These are phyloP conservation scores for Coemansia sp. DNA, from an alignment of 192 early-diverging fungal species.

Conservation along the genomic window DNA sequence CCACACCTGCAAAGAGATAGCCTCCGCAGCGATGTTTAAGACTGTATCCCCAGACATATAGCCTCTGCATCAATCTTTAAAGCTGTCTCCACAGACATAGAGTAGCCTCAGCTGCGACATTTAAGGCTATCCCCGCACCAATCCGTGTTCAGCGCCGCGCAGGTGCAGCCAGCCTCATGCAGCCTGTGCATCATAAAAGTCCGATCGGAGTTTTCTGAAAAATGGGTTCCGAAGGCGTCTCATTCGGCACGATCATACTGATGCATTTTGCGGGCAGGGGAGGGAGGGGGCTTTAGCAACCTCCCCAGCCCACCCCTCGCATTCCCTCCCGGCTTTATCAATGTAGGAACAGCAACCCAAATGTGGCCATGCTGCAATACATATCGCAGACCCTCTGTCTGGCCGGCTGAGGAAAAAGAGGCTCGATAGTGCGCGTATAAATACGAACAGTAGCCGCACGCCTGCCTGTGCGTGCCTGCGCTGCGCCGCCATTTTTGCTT, in stretches of 20 bases:
- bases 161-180: background rate
- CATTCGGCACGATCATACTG: slow-evolving; percentile 1
- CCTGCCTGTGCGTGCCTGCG: slow-evolving; percentile 1
- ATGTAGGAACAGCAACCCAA: slow-evolving; percentile 40
- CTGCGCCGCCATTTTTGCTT: background rate
- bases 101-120: too few relatives aligned
- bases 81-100: too few relatives aligned
- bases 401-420: background rate
- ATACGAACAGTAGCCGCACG: slow-evolving; percentile 12
- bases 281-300: background rate
- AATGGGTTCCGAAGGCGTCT: background rate
- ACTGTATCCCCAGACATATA: too few relatives aligned
- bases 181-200: background rate
- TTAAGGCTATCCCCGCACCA: background rate
- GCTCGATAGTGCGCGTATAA: slow-evolving; percentile 14
- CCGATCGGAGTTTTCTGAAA: slow-evolving; percentile 2
- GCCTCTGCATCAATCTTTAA: too few relatives aligned
- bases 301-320: slow-evolving; percentile 4
- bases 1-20: too few relatives aligned
- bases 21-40: too few relatives aligned
- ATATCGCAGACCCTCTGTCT: slow-evolving; percentile 29
- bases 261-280: background rate
- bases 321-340: slow-evolving; percentile 17
- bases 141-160: background rate
- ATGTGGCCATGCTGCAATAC: slow-evolving; percentile 52